phyloP scores from a whole-genome alignment of 2,329 filamentous ascomycete genomes.

The Fusarium sp. region DNA sequence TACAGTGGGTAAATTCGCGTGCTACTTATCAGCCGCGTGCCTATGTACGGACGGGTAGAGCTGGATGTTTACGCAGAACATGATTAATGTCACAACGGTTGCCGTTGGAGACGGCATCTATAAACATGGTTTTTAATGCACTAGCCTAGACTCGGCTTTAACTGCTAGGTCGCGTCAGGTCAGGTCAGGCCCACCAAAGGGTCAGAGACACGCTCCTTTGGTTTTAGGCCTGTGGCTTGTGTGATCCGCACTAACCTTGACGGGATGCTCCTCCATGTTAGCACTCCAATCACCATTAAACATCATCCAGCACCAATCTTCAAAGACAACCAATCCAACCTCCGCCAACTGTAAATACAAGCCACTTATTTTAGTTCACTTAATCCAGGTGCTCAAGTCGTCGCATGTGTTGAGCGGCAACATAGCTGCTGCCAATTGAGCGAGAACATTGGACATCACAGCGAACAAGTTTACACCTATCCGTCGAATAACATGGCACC shows the following conservation, averaged over 20 bases:
- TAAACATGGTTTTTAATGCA: slow-evolving; percentile 12
- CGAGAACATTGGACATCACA: neutral
- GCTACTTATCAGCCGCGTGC: neutral
- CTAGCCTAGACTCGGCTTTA: neutral
- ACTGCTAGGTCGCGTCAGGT: slow-evolving; percentile 4
- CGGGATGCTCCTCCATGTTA: slow-evolving; percentile 6
- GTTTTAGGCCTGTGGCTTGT: slow-evolving; percentile 16
- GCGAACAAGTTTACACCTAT: neutral
- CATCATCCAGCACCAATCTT: slow-evolving; percentile 6
- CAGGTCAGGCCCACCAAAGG: slow-evolving; percentile 9
- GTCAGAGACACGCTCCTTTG: neutral
- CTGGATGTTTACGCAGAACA: slow-evolving; percentile 1
- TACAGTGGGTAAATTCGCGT: neutral
- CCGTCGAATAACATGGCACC: slow-evolving; percentile 51
- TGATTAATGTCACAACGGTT: slow-evolving; percentile 22
- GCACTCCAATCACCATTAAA: slow-evolving; percentile 16
- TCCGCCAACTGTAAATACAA: neutral
- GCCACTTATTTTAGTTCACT: neutral
- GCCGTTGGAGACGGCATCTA: slow-evolving; percentile 27
- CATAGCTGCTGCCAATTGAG: neutral
- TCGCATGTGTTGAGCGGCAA: neutral
- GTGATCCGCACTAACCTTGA: slow-evolving; percentile 15
- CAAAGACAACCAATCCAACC: neutral
- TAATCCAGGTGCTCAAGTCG: neutral
- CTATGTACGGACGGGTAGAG: neutral